These are phyloP conservation scores for Misopates orontium DNA, from an alignment of 257 asterid genomes.

Conservation along the genomic window DNA sequence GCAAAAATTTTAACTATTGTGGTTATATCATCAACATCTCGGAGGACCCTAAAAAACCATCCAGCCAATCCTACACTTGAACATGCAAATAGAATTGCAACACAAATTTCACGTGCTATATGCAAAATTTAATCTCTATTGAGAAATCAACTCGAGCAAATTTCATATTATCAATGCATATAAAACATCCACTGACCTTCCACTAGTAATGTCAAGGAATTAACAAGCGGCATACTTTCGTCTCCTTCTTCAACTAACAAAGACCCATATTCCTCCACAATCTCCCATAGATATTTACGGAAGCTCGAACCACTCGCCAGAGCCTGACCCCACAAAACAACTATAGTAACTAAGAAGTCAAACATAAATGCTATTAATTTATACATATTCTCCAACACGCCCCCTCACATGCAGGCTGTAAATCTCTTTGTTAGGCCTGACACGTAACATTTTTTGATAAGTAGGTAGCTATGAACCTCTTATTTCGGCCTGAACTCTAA, in stretches of 20 bases:
- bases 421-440: too few relatives aligned
- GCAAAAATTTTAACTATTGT: too few relatives aligned
- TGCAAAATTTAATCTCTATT: neutral
- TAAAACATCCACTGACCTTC: constrained; percentile 53
- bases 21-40: too few relatives aligned
- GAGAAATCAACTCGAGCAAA: neutral
- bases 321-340: constrained; percentile 48
- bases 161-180: constrained; percentile 13
- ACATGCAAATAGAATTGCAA: too few relatives aligned
- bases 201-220: constrained; percentile 53
- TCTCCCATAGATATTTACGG: constrained; percentile 44
- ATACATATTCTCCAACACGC: too few relatives aligned
- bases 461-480: too few relatives aligned
- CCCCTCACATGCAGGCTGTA: too few relatives aligned
- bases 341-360: neutral
- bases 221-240: constrained; percentile 54
- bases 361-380: neutral
- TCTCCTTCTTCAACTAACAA: constrained; percentile 41
- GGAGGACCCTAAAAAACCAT: too few relatives aligned
- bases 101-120: too few relatives aligned
- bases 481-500: too few relatives aligned
- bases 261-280: constrained; percentile 49
- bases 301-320: constrained; percentile 81
- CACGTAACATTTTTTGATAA: too few relatives aligned
- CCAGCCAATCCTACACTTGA: too few relatives aligned